Conservation (phyloP, 108 stramenopile species). For the Nitzschia inconspicua region DNA sequence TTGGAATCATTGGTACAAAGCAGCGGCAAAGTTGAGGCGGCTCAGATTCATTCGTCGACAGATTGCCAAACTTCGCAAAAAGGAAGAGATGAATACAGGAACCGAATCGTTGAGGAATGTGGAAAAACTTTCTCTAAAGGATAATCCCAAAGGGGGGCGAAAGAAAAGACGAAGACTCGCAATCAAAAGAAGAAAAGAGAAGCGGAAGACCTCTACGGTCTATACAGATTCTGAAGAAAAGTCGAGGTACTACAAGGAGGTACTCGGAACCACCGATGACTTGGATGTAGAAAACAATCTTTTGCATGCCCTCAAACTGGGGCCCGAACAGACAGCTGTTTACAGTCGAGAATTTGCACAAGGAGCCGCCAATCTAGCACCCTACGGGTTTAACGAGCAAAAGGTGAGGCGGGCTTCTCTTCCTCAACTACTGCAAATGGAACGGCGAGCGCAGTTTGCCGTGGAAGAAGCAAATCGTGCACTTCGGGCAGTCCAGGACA, state of each 20-base stretch:
- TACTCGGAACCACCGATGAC: constrained; percentile 23
- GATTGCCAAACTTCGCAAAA: constrained; percentile 10
- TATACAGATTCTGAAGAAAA: constrained; percentile 3
- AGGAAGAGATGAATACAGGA: constrained; percentile 19
- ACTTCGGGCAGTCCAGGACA: constrained; percentile 41
- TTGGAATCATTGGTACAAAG: constrained; percentile 86
- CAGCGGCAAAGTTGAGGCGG: constrained; percentile 64
- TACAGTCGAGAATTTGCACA: constrained; percentile 86
- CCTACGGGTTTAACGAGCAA: constrained; percentile 69
- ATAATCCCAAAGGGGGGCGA: neutral
- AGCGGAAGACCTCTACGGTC: neutral
- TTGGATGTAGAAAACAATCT: constrained; percentile 27
- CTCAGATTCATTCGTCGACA: constrained; percentile 64
- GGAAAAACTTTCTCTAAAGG: neutral
- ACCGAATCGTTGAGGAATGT: neutral
- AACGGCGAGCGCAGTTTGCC: constrained; percentile 43
- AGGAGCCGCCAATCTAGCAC: constrained; percentile 76
- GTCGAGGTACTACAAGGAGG: constrained; percentile 24
- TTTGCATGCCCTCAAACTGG: constrained; percentile 58
- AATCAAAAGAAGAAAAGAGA: neutral
- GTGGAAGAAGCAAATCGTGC: constrained; percentile 57
- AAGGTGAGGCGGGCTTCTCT: constrained; percentile 45
- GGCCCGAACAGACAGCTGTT: constrained; percentile 80
- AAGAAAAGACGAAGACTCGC: neutral
- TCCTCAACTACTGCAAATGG: constrained; percentile 58